phyloP scores from a whole-genome alignment of 257 asterid species.

The Solanum pennellii region DNA sequence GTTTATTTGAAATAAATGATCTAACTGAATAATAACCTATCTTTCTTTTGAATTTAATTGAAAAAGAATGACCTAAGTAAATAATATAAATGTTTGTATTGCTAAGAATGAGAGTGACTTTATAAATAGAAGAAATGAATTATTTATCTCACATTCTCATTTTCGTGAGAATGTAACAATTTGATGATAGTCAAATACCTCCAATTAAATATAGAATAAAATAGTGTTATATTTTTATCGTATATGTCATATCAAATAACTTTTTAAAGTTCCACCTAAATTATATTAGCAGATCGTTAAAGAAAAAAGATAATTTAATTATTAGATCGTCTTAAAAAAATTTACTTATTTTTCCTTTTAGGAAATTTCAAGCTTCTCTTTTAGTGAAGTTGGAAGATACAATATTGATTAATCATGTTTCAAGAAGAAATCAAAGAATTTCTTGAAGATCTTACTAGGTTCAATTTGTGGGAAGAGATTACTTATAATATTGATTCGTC shows the following conservation, averaged over 20 bases:
- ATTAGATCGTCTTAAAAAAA: not conserved
- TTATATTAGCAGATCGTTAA: not conserved
- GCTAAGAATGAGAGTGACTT: not conserved
- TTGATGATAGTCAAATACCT: no score
- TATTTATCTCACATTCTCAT: no score
- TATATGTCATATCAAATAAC: no score
- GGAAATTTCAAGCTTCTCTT: no score
- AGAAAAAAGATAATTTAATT: no score
- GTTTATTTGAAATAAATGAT: no score
- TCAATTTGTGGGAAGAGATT: not conserved
- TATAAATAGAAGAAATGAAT: no score
- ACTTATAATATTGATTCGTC: not conserved
- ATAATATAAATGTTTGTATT: not conserved
- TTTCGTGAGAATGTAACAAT: no score
- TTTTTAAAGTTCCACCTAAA: rapidly evolving
- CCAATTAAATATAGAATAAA: rapidly evolving
- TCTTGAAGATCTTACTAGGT: not conserved
- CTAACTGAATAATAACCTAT: no score
- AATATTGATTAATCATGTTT: not conserved
- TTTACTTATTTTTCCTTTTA: no score
- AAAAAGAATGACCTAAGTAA: not conserved
- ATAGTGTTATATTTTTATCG: not conserved
- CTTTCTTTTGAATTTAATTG: no score
- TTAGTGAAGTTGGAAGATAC: not conserved
- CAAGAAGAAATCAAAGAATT: not conserved